Percentiles rank a stretch among this genome's conserved stretches.
Evolutionary conservation across 352 stramenopile species (phyloP).

Genomic region (Phytopythium kandeliae): DNA sequence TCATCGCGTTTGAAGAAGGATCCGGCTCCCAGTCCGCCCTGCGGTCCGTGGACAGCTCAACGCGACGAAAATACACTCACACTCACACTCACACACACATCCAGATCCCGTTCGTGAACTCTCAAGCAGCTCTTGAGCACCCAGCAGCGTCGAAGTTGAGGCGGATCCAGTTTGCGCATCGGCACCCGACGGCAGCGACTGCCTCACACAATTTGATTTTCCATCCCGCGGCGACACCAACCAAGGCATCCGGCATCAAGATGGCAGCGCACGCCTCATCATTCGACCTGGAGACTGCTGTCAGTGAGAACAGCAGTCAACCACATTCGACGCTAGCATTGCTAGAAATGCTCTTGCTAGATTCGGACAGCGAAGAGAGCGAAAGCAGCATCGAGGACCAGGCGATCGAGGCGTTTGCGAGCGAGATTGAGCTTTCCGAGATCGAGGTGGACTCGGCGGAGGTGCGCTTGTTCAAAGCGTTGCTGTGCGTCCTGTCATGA

Average conservation of each 20-base stretch:
- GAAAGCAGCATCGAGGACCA: background rate
- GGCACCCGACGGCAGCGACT: too few relatives aligned
- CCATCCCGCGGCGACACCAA: background rate
- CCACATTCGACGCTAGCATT: background rate
- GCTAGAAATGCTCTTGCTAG: constrained; percentile 1
- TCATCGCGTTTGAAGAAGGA: too few relatives aligned
- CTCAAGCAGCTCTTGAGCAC: too few relatives aligned
- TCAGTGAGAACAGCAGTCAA: background rate
- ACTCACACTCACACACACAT: too few relatives aligned
- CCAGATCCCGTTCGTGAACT: too few relatives aligned
- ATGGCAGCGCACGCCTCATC: background rate
- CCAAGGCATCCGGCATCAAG: background rate
- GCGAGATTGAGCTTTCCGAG: constrained; percentile 4
- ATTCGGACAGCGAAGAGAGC: background rate
- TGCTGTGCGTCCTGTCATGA: background rate
- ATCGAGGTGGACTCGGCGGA: background rate
- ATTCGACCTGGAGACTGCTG: background rate
- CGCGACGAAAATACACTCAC: too few relatives aligned
- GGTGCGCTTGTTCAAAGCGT: background rate
- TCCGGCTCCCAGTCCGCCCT: too few relatives aligned
- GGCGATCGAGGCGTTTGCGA: constrained; percentile 4
- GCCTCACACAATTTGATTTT: background rate
- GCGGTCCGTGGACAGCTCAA: too few relatives aligned
- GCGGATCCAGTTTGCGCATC: too few relatives aligned
- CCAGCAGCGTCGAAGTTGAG: too few relatives aligned